A percentile compares a stretch with the other conserved stretches of the same genome.
phyloP scores from a whole-genome alignment of 805 yeast genomes.

The Clavispora carvajalis region DNA sequence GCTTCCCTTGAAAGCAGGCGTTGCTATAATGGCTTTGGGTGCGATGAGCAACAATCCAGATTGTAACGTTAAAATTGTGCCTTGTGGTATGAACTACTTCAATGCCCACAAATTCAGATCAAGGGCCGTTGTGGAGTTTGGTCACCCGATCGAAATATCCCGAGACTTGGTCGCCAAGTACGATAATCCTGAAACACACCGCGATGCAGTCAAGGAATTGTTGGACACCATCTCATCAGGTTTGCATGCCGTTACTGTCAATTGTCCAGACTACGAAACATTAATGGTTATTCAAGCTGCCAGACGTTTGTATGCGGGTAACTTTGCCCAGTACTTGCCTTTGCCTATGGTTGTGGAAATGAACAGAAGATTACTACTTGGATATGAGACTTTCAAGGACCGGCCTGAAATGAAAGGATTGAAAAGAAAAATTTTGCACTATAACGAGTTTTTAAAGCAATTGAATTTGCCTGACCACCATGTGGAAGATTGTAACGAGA shows the following conservation, averaged over 20 bases:
- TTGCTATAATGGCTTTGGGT: conserved; percentile 96
- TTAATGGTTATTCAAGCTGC: conserved; percentile 88
- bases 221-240: conserved; percentile 69
- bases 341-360: conserved; percentile 82
- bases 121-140: conserved; percentile 93
- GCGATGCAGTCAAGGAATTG: conserved; percentile 69
- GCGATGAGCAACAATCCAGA: conserved; percentile 76
- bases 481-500: conserved; percentile 51
- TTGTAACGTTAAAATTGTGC: conserved; percentile 80
- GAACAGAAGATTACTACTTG: conserved; percentile 80
- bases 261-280: conserved; percentile 85
- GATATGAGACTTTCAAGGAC: conserved; percentile 69
- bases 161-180: conserved; percentile 58
- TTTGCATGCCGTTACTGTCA: conserved; percentile 78
- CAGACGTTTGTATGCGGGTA: conserved; percentile 78
- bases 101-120: conserved; percentile 94
- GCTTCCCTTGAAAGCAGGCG: conserved; percentile 93
- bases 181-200: conserved; percentile 56
- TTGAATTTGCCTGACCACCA: conserved; percentile 53
- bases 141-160: conserved; percentile 70
- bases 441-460: conserved; percentile 55
- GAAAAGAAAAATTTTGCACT: conserved; percentile 57
- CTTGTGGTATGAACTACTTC: conserved; percentile 97
- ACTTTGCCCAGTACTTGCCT: conserved; percentile 65
- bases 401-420: conserved; percentile 62